Evolutionary conservation across 768 basidiomycete species (phyloP), one percentile per base, ranked within the genome.

Genomic region (Tubosaeta sp.): DNA sequence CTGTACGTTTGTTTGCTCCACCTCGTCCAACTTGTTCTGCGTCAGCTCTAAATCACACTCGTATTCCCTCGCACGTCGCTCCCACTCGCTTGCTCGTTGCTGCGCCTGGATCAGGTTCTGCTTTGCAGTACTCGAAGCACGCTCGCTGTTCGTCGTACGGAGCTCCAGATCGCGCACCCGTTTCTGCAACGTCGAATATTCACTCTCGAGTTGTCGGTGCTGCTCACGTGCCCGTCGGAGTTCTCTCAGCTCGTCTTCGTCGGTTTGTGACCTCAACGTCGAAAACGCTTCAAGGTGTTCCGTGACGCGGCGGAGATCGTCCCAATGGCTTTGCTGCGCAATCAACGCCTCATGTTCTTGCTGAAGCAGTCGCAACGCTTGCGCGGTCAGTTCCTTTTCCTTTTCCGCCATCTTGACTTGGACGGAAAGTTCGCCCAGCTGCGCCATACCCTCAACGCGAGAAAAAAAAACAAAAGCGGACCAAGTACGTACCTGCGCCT

Each of bases 71-170:
- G 86, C 82, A 22, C 84, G 84, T 56, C 79, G 79, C 69, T 93
- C 91, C 88, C 87, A 91, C 60, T 93, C 91, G 4, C 79, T 71
- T 3, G 87, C 79, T 25, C 87, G 86, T 64, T 90, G 87, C 55
- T 91, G 86, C 19, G 86, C 84, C 56, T 86, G 83, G 19, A 77
- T 68, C 27, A 91, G 75, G 64, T 69, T 85, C 64, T 88, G 83
- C 39, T 81, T 80, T 3, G 81, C 76, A 16, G 82, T 69, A 22
- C 69, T 70, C 1, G 82, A 74, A 11, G 82, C 71, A 48, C 82
- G 80, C 43, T 92, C 88, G 59, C 73, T 81, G 59, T 80, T 85
- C 26, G 74, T 63, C 3, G 77, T 57, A 62, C 83, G 87, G 46
- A 60, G 71, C 58, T 92, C 91, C 45, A 83, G 78, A 6, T 93